Percentiles rank a stretch among this genome's conserved stretches.
Conservation (phyloP, 495 filamentous ascomycete species). For the Podospora pseudopauciseta region DNA sequence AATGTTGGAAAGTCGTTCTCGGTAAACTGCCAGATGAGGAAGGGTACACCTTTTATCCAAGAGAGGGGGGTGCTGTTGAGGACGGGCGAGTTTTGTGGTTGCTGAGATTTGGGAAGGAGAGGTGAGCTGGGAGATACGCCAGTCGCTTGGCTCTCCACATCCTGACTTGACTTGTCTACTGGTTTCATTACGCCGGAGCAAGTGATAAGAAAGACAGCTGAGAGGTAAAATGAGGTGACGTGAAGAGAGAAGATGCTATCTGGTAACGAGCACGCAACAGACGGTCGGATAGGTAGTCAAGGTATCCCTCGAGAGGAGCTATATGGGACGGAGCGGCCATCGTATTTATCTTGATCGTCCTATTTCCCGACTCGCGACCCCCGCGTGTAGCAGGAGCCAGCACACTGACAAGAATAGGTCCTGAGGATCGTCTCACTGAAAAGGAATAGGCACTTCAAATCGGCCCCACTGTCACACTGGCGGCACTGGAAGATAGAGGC, state of each 20-base stretch:
- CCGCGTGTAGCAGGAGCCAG: neutral
- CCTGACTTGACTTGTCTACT: neutral
- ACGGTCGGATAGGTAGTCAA: neutral
- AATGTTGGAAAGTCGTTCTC: slow-evolving; percentile 21
- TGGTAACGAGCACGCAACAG: neutral
- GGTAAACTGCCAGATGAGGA: slow-evolving; percentile 19
- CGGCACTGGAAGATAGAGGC: neutral
- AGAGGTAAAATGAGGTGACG: neutral
- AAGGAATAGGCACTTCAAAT: neutral
- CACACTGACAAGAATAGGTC: neutral
- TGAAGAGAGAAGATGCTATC: too few species aligned
- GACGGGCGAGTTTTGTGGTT: slow-evolving; percentile 2
- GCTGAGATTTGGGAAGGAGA: neutral
- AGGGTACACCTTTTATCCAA: slow-evolving; percentile 5
- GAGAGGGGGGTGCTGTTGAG: slow-evolving; percentile 2
- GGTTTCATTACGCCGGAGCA: neutral
- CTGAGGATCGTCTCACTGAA: neutral
- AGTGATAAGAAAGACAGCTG: neutral
- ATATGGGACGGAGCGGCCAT: neutral
- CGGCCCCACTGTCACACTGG: neutral
- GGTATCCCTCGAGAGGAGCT: neutral
- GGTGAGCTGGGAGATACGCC: neutral
- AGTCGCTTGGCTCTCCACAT: neutral
- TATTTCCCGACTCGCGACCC: neutral
- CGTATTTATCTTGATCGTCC: neutral